Evolutionary conservation across 257 asterid species (phyloP).

Genomic region (Lycium ferocissimum): DNA sequence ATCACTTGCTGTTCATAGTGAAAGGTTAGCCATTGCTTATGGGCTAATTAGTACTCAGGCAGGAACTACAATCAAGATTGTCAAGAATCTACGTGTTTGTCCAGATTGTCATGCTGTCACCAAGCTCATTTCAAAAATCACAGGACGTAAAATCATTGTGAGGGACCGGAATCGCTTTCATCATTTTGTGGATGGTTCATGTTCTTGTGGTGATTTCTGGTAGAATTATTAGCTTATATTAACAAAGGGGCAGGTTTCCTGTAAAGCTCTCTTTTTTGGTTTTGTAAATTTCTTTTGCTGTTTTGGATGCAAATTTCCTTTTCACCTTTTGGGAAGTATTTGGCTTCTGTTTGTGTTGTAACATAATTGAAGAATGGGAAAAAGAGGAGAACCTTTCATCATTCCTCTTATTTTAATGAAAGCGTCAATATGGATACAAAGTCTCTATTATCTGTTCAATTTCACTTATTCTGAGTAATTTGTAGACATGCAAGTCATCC

Average conservation of each 20-base stretch:
- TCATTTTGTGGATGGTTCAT: constrained; percentile 40
- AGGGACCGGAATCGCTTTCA: constrained; percentile 47
- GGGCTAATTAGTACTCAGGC: constrained; percentile 41
- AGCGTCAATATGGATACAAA: background rate
- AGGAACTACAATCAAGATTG: constrained; percentile 42
- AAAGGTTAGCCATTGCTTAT: constrained; percentile 43
- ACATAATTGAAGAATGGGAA: background rate
- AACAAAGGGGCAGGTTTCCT: background rate
- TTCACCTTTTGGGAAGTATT: background rate
- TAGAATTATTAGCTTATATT: background rate
- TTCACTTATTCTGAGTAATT: constrained; percentile 2
- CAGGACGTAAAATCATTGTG: constrained; percentile 40
- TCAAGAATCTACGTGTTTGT: constrained; percentile 46
- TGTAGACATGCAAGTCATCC: background rate
- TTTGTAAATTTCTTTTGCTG: background rate
- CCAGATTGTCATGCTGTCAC: constrained; percentile 44
- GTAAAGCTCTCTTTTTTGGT: background rate
- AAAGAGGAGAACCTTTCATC: background rate
- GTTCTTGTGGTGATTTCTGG: constrained; percentile 47
- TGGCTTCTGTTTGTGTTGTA: background rate
- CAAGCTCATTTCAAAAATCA: constrained; percentile 43
- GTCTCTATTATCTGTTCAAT: background rate
- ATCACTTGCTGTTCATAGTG: constrained; percentile 44
- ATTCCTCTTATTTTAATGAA: background rate
- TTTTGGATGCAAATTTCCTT: constrained; percentile 12